Evolutionary conservation across 495 filamentous ascomycete genomes (phyloP), one percentile per base, ranked within the genome.

Genomic region (Neurospora sp.): DNA sequence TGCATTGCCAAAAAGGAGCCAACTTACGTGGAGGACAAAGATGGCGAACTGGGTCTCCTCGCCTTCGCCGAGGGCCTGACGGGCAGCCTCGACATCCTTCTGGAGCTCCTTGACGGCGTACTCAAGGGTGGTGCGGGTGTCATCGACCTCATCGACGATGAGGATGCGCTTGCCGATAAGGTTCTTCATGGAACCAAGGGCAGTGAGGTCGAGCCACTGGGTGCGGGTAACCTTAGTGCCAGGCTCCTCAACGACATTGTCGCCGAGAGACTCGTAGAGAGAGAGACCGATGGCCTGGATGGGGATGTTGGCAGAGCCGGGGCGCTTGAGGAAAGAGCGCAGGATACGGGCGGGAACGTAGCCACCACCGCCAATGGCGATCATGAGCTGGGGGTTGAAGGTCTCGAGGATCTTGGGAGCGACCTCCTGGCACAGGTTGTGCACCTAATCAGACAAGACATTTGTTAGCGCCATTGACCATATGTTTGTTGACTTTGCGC

Each of bases 201-300:
- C 92, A 78, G 88, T 90, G 74, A 99, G 86, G 82, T 99, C 96
- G 59, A 99, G 89, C 96, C 96, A 99, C 86, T 99, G 96, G 42
- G 96, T 98, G 76, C 96, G 91, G 41, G 93, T 98, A 72, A 99
- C 96, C 83, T 97, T 96, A 75, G 93, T 97, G 71, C 96, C 96
- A 38, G 90, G 89, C 72, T 85, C 82, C 82, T 97, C 94, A 59
- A 85, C 79, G 69, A 82, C 82, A 37, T 81, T 75, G 72, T 85
- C 82, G 77, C 92, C 87, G 39, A 98, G 91, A 46, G 89, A 87
- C 84, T 99, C 96, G 85, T 99, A 99, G 70, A 99, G 90, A 35
- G 94, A 97, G 69, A 99, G 91, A 69, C 96, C 96, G 81, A 99
- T 99, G 41, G 96, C 96, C 88, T 99, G 96, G 83, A 99, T 99